These are phyloP conservation scores for Sporothrix brunneoviolacea DNA, from an alignment of 2,329 filamentous ascomycete genomes.

Conservation along the genomic window DNA sequence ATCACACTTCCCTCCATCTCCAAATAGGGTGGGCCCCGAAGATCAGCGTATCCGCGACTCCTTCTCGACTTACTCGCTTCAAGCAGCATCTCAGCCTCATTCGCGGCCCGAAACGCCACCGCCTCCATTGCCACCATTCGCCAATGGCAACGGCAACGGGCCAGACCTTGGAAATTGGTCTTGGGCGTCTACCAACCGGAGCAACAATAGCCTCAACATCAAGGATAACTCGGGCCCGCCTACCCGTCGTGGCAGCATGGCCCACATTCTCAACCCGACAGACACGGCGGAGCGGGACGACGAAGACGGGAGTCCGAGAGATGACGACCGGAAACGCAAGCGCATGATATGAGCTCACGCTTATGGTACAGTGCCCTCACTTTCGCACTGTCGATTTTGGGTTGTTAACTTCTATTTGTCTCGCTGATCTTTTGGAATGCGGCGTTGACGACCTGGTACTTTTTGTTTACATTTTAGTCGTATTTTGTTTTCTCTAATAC, in stretches of 20 bases:
- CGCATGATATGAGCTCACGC: conserved; percentile 40
- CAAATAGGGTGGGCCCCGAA: conserved; percentile 40
- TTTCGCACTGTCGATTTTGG: not conserved
- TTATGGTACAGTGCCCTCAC: not conserved
- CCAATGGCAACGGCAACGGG: conserved; percentile 31
- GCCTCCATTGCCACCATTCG: conserved; percentile 42
- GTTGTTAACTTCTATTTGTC: not conserved
- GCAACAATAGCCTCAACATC: conserved; percentile 38
- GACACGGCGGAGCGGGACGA: conserved; percentile 49
- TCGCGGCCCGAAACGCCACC: conserved; percentile 51
- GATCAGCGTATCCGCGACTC: conserved; percentile 53
- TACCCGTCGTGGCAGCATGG: conserved; percentile 54
- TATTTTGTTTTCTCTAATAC: too few relatives aligned
- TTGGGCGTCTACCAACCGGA: conserved; percentile 45
- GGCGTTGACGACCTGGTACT: too few relatives aligned
- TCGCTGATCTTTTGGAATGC: too few relatives aligned
- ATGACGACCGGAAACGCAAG: conserved; percentile 57
- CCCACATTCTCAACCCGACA: conserved; percentile 56
- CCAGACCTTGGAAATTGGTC: conserved; percentile 46
- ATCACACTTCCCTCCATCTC: conserved; percentile 49
- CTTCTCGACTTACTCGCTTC: conserved; percentile 48
- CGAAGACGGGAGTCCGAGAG: conserved; percentile 48
- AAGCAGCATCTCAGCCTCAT: conserved; percentile 37
- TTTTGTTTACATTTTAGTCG: too few relatives aligned
- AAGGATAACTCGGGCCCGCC: conserved; percentile 51